phyloP scores from a whole-genome alignment of 2,329 filamentous ascomycete species.

The Pestalotiopsis sp. region DNA sequence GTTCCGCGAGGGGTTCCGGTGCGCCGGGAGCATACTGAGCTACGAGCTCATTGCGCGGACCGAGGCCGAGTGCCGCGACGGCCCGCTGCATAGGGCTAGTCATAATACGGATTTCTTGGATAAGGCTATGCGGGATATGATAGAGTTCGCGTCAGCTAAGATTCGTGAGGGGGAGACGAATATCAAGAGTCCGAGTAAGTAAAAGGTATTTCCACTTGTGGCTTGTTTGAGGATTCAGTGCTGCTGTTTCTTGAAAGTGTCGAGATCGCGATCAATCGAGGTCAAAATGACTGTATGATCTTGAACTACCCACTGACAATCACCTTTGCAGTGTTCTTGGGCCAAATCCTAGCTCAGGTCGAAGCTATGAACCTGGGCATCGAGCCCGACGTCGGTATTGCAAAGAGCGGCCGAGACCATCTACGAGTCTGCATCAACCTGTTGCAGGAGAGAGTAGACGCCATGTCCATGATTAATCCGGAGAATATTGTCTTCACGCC shows the following conservation, averaged over 20 bases:
- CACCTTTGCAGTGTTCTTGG: constrained; percentile 35
- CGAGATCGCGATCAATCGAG: too few relatives aligned
- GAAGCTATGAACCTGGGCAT: constrained; percentile 33
- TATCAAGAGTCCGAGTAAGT: constrained; percentile 44
- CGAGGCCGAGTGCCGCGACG: constrained; percentile 29
- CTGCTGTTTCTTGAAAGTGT: too few relatives aligned
- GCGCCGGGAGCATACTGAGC: constrained; percentile 31
- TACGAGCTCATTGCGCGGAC: constrained; percentile 38
- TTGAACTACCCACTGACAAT: not conserved
- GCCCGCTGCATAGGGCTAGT: constrained; percentile 16
- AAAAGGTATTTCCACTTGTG: not conserved
- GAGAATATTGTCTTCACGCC: constrained; percentile 21
- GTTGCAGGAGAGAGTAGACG: constrained; percentile 21
- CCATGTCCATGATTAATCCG: constrained; percentile 12
- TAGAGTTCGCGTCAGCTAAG: constrained; percentile 29
- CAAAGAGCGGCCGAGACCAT: constrained; percentile 33
- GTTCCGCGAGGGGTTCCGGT: constrained; percentile 36
- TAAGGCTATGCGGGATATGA: constrained; percentile 28
- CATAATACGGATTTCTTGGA: constrained; percentile 33
- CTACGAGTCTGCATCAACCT: constrained; percentile 32
- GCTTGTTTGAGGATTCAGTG: too few relatives aligned
- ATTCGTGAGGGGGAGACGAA: constrained; percentile 53
- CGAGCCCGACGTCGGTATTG: constrained; percentile 28
- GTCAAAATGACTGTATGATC: too few relatives aligned
- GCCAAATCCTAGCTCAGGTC: constrained; percentile 40